Percentiles rank a stretch among this genome's conserved stretches.
Evolutionary conservation across 1,284 basidiomycete species (phyloP).

Genomic region (Boletellus deceptivus): DNA sequence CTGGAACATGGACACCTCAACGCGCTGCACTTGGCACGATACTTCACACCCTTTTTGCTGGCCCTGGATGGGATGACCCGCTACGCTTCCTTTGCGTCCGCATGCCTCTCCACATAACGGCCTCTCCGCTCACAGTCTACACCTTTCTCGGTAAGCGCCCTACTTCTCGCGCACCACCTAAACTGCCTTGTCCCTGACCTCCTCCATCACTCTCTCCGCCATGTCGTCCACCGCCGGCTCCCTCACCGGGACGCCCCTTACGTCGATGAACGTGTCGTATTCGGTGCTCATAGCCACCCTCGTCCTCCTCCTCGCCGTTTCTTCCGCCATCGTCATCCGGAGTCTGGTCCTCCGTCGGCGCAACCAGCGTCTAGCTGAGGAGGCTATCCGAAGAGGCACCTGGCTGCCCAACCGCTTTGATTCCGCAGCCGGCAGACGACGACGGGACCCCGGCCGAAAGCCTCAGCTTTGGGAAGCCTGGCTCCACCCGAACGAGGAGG

Average conservation of each 20-base stretch:
- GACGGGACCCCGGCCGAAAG: conserved; percentile 46
- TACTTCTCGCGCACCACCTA: neutral
- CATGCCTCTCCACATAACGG: conserved; percentile 8
- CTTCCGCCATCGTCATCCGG: conserved; percentile 58
- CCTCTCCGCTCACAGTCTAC: conserved; percentile 23
- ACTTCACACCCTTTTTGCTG: too few species aligned
- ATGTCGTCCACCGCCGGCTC: conserved; percentile 19
- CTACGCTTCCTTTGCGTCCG: neutral
- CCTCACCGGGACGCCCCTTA: neutral
- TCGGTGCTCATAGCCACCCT: conserved; percentile 51
- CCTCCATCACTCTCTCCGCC: neutral
- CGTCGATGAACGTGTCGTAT: conserved; percentile 19
- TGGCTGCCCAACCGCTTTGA: conserved; percentile 42
- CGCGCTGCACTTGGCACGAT: neutral
- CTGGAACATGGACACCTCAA: neutral
- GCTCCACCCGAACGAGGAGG: conserved; percentile 9
- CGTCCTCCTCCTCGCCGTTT: conserved; percentile 62
- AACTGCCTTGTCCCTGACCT: neutral
- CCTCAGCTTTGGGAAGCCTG: conserved; percentile 49
- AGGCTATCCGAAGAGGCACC: conserved; percentile 61
- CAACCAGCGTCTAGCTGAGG: conserved; percentile 53
- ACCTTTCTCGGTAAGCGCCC: conserved; percentile 31
- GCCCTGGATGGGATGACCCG: too few species aligned
- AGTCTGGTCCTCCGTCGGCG: conserved; percentile 58
- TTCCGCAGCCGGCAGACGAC: conserved; percentile 16